Base-by-base conservation (phyloP, 1,284 basidiomycete species). In the Cyathus olla region DNA sequence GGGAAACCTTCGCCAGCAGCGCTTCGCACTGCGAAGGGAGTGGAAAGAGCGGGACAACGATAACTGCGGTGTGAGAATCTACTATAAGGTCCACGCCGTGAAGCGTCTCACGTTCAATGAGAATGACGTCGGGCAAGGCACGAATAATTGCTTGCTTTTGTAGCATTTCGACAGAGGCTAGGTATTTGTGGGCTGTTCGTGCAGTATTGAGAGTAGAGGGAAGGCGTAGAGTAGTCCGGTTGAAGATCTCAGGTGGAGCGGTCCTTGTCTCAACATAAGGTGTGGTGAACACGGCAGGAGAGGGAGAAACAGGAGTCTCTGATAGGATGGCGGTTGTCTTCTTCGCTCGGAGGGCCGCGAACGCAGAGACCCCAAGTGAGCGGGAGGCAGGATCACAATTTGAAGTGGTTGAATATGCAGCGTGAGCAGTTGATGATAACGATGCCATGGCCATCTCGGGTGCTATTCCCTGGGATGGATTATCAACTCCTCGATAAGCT, bases 161-260 rank as follows among this genome's bases (percentile, higher is more conserved):
- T 4, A 93, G 77, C n/a, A 92, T 62, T 27, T 86, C 79, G 58
- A 93, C 71, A 19, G 90, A 93, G 19, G 86, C 86, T 72, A 94
- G 80, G 68, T 93, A 94, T 27, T 80, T 83, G 72, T 93, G 90
- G n/a, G 70, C 56, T n/a, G 67, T 73, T 10, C 60, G 55, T 11
- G 85, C 80, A 39, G 60, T 66, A n/a, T 61, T 57, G 72, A 74
- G 74, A 19, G 65, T 54, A 4, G 72, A 67, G 6, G 85, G 83
- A 42, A 88, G 75, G 19, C 68, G 67, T 22, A 90, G 71, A 2
- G 88, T 91, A 58, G 80, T 79, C 37, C 68, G 63, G 67, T 89
- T 85, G 52, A 82, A 72, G 21, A 90, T 66, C 31, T 85, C 81
- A 39, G 72, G 65, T 35, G 87, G 86, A 27, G 76, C 65, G 29